A percentile compares a stretch with the other conserved stretches of the same genome.
phyloP scores from a whole-genome alignment of 306 rosid species.

The Neltuma alba region DNA sequence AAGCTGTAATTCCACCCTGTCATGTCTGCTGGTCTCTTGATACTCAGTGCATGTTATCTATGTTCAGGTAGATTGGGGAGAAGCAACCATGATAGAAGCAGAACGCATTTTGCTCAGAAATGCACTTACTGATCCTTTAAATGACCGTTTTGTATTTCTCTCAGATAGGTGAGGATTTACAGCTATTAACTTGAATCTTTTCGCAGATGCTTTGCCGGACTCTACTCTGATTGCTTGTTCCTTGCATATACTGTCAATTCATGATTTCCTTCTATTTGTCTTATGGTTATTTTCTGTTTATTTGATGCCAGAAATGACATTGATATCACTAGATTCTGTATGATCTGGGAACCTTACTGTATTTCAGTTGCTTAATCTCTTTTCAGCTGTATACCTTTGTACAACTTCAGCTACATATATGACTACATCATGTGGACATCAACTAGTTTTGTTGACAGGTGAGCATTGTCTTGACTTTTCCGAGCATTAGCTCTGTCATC shows the following conservation, averaged over 20 bases:
- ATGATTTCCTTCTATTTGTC: conserved; percentile 2
- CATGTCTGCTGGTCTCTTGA: conserved; percentile 35
- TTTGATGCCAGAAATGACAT: conserved; percentile 16
- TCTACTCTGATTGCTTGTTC: background rate
- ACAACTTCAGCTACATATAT: conserved; percentile 93
- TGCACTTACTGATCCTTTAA: conserved; percentile 81
- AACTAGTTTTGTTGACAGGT: conserved; percentile 98
- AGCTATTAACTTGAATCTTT: background rate
- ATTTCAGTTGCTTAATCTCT: conserved; percentile 69
- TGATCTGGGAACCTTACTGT: conserved; percentile 48
- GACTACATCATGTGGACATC: conserved; percentile 86
- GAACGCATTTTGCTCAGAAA: conserved; percentile 85
- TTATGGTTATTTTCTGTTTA: conserved; percentile 10
- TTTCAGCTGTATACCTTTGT: conserved; percentile 96
- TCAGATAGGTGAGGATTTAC: conserved; percentile 89
- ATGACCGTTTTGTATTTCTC: conserved; percentile 91
- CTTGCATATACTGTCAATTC: background rate
- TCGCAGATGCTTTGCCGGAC: conserved; percentile 26
- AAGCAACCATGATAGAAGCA: conserved; percentile 95
- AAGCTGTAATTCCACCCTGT: background rate
- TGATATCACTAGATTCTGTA: background rate
- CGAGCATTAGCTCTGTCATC: conserved; percentile 8
- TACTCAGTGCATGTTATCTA: conserved; percentile 34
- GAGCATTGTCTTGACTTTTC: conserved; percentile 30
- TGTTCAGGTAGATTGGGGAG: conserved; percentile 99